A percentile compares a stretch with the other conserved stretches of the same genome.
Evolutionary conservation across 1,139 yeast species (phyloP).

Genomic region (Diutina neorugosa): DNA sequence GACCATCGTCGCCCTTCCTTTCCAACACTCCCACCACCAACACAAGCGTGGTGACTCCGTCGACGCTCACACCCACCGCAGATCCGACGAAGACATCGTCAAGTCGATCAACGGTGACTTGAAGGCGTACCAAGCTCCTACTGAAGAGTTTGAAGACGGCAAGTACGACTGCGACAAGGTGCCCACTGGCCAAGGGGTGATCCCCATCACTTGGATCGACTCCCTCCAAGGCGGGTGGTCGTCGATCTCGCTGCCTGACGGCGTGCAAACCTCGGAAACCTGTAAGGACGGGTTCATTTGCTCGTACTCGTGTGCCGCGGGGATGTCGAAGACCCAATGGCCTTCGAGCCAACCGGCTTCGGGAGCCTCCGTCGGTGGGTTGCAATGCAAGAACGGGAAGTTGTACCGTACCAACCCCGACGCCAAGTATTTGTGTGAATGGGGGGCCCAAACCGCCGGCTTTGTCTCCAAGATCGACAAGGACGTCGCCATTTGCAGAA

Average conservation of each 20-base stretch:
- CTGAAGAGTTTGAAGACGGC: slow-evolving; percentile 67
- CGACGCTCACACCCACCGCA: background rate
- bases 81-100: background rate
- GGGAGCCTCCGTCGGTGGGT: slow-evolving; percentile 90
- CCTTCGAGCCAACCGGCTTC: slow-evolving; percentile 71
- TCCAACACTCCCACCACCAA: slow-evolving; percentile 4
- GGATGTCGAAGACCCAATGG: slow-evolving; percentile 98
- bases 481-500: slow-evolving; percentile 83
- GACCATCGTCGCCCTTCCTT: background rate
- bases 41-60: background rate
- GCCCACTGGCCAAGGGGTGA: slow-evolving; percentile 90
- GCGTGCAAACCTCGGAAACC: slow-evolving; percentile 41
- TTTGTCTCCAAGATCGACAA: slow-evolving; percentile 55
- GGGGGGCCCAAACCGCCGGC: slow-evolving; percentile 63
- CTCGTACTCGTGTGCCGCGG: slow-evolving; percentile 92
- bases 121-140: slow-evolving; percentile 38
- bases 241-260: slow-evolving; percentile 51
- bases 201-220: slow-evolving; percentile 13
- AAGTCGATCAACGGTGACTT: slow-evolving; percentile 39
- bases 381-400: slow-evolving; percentile 65
- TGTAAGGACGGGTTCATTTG: slow-evolving; percentile 89
- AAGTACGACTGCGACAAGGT: slow-evolving; percentile 58
- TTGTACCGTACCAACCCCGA: slow-evolving; percentile 65
- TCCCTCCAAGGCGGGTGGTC: slow-evolving; percentile 91
- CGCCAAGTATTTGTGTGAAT: slow-evolving; percentile 59